Conservation (phyloP, 1,284 basidiomycete species). For the Ganoderma resinaceum region DNA sequence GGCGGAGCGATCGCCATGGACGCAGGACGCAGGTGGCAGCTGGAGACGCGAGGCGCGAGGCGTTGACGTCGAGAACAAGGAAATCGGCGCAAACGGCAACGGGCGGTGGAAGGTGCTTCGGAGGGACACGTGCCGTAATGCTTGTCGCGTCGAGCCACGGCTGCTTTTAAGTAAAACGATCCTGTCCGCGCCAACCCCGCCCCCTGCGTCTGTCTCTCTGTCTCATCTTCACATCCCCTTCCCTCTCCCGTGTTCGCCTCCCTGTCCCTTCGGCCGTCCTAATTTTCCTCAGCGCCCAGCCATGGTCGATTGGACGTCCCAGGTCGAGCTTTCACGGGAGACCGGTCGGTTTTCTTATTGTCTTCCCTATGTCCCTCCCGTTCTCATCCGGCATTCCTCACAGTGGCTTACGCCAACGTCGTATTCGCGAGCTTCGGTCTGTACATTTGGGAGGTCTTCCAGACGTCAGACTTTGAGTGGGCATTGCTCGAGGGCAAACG, state of each 20-base stretch:
- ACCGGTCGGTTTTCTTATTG: slow-evolving; percentile 44
- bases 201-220: slow-evolving; percentile 13
- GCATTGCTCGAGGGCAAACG: slow-evolving; percentile 62
- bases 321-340: slow-evolving; percentile 54
- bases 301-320: slow-evolving; percentile 68
- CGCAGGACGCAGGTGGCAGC: too few relatives aligned
- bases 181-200: slow-evolving; percentile 1
- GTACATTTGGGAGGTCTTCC: slow-evolving; percentile 71
- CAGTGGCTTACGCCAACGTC: slow-evolving; percentile 63
- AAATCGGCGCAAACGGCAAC: slow-evolving; percentile 16
- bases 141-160: slow-evolving; percentile 21
- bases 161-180: slow-evolving; percentile 13
- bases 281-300: not conserved
- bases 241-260: slow-evolving; percentile 14
- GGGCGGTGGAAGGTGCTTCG: slow-evolving; percentile 11
- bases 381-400: slow-evolving; percentile 14
- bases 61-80: slow-evolving; percentile 24
- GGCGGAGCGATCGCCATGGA: not conserved
- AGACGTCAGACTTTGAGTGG: slow-evolving; percentile 70
- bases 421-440: slow-evolving; percentile 68
- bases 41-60: not conserved
- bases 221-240: slow-evolving; percentile 16
- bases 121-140: slow-evolving; percentile 24
- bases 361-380: not conserved
- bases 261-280: slow-evolving; percentile 4